Evolutionary conservation across 257 asterid genomes (phyloP).

Genomic region (Solanum tarapatanum): DNA sequence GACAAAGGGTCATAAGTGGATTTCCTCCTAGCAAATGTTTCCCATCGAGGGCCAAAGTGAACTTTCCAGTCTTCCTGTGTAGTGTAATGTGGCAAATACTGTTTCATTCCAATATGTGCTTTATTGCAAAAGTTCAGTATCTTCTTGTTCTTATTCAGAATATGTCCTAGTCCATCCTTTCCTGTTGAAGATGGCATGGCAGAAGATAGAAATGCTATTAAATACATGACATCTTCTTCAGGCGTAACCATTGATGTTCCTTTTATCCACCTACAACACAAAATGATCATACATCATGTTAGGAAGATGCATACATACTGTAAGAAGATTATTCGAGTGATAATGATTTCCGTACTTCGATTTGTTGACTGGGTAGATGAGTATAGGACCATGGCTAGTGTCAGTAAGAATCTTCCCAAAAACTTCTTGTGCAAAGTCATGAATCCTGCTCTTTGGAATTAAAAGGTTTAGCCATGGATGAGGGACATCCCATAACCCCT

Average conservation of each 20-base stretch:
- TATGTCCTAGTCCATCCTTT: slow-evolving; percentile 50
- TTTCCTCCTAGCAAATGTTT: slow-evolving; percentile 52
- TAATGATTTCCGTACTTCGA: slow-evolving; percentile 39
- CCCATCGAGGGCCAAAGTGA: slow-evolving; percentile 80
- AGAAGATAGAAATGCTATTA: slow-evolving; percentile 62
- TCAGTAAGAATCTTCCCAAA: slow-evolving; percentile 64
- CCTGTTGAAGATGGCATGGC: slow-evolving; percentile 67
- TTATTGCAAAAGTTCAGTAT: slow-evolving; percentile 36
- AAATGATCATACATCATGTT: not conserved
- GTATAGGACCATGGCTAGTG: slow-evolving; percentile 80
- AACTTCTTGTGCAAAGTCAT: slow-evolving; percentile 50
- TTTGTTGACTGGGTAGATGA: slow-evolving; percentile 80
- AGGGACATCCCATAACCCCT: slow-evolving; percentile 89
- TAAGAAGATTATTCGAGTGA: not conserved
- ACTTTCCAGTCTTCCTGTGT: slow-evolving; percentile 73
- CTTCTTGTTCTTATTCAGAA: slow-evolving; percentile 44
- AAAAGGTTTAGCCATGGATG: slow-evolving; percentile 95
- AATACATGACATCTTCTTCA: slow-evolving; percentile 64
- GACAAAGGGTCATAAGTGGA: slow-evolving; percentile 69
- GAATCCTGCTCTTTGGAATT: slow-evolving; percentile 60
- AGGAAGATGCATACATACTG: not conserved
- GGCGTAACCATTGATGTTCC: slow-evolving; percentile 79
- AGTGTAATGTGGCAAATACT: slow-evolving; percentile 69
- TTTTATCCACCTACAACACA: slow-evolving; percentile 54
- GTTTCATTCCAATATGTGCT: slow-evolving; percentile 57